Conservation (phyloP, 306 rosid species). For the Vigna trinervia region DNA sequence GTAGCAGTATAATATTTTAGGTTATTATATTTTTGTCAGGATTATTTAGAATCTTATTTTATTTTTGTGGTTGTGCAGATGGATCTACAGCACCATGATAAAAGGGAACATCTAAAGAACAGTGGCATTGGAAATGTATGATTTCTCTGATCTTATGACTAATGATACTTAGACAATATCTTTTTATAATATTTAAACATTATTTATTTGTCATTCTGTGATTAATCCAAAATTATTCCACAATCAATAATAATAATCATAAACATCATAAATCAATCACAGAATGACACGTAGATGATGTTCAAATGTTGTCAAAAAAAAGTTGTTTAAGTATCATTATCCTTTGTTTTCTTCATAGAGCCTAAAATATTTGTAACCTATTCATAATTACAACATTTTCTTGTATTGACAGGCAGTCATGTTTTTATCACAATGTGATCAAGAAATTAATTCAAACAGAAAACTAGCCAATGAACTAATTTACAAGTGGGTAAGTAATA, state of each 20-base stretch:
- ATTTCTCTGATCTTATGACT: constrained; percentile 4
- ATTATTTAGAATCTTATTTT: constrained; percentile 39
- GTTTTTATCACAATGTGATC: constrained; percentile 90
- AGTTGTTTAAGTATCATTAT: too few relatives aligned
- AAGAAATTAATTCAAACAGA: constrained; percentile 83
- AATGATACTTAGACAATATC: too few relatives aligned
- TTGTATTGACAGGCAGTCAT: constrained; percentile 72
- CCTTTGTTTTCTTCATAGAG: neutral
- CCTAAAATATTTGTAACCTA: neutral
- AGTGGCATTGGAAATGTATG: constrained; percentile 97
- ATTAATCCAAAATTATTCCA: too few relatives aligned
- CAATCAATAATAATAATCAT: too few relatives aligned
- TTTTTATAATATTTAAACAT: too few relatives aligned
- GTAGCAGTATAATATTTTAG: neutral
- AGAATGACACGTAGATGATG: too few relatives aligned
- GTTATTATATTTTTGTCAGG: neutral
- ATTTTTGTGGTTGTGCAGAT: constrained; percentile 64
- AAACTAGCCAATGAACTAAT: constrained; percentile 91
- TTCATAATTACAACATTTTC: constrained; percentile 2
- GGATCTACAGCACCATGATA: constrained; percentile 85
- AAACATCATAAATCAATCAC: too few relatives aligned
- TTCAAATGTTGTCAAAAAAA: too few relatives aligned
- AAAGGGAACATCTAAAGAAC: constrained; percentile 91
- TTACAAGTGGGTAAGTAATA: constrained; percentile 82
- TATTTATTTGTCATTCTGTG: too few relatives aligned